Conservation (phyloP, 257 asterid genomes). For the Capsicum pubescens region DNA sequence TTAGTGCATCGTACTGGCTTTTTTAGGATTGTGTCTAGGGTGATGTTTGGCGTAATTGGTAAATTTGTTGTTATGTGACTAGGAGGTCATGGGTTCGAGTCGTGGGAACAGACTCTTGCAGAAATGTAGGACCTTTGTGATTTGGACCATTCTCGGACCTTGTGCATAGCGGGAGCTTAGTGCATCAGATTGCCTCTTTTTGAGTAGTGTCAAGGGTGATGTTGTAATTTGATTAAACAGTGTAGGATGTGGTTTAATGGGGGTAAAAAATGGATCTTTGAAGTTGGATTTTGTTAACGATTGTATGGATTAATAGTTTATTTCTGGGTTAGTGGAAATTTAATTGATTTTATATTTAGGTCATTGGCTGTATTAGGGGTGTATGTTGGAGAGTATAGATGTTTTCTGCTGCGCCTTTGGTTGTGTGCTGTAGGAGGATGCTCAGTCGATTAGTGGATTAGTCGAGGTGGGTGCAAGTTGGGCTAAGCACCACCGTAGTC, state of each 20-base stretch:
- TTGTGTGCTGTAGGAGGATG: not conserved
- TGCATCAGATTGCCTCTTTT: too few relatives aligned
- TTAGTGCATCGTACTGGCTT: too few relatives aligned
- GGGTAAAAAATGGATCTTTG: conserved; percentile 6
- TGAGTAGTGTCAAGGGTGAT: not conserved
- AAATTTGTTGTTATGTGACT: too few relatives aligned
- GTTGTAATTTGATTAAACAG: not conserved
- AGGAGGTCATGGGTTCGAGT: too few relatives aligned
- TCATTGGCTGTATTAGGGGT: not conserved
- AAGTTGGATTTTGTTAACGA: not conserved
- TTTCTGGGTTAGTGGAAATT: not conserved
- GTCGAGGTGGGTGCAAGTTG: not conserved
- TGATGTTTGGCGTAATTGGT: not conserved
- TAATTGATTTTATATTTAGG: not conserved
- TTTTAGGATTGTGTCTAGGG: not conserved
- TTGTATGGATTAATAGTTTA: not conserved
- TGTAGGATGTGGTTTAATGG: not conserved
- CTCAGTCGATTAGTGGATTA: not conserved
- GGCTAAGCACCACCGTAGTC: not conserved
- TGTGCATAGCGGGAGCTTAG: too few relatives aligned
- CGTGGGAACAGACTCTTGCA: too few relatives aligned
- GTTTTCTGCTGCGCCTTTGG: too few relatives aligned
- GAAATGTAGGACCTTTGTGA: too few relatives aligned
- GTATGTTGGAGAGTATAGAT: not conserved
- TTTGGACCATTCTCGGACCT: too few relatives aligned